Evolutionary conservation across 139 green algal genomes (phyloP).

Genomic region (Volvox africanus): DNA sequence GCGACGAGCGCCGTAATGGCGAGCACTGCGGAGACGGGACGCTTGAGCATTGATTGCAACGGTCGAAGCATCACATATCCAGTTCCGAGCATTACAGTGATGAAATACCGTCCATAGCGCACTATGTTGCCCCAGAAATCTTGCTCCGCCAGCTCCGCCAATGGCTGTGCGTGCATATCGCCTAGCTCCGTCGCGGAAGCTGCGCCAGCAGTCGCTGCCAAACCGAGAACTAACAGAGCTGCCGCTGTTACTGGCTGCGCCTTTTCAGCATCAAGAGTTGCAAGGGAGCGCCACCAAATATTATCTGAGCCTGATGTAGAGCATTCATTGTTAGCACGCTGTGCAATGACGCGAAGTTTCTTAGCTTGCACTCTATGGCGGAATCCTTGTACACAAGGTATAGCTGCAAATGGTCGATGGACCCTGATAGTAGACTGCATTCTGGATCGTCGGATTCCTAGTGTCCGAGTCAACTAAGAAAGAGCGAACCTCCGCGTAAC

Average conservation of each 20-base stretch:
- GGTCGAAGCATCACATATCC: constrained; percentile 88
- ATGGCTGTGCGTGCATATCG: constrained; percentile 14
- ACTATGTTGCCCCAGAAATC: constrained; percentile 88
- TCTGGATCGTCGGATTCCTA: neutral
- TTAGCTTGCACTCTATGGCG: neutral
- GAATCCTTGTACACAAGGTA: neutral
- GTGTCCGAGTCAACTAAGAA: neutral
- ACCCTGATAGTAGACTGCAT: constrained; percentile 32
- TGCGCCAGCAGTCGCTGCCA: neutral
- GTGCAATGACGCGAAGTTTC: neutral
- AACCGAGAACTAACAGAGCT: neutral
- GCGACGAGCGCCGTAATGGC: constrained; percentile 62
- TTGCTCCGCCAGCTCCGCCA: constrained; percentile 70
- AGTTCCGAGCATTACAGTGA: constrained; percentile 92
- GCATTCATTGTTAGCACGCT: neutral
- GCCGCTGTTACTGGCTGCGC: neutral
- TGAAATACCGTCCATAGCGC: constrained; percentile 89
- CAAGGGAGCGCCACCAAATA: constrained; percentile 13
- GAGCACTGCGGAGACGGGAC: constrained; percentile 72
- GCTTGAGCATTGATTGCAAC: constrained; percentile 78
- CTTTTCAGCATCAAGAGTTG: neutral
- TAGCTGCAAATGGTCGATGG: neutral
- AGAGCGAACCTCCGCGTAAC: too few relatives aligned
- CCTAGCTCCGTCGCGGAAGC: neutral
- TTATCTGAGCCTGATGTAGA: constrained; percentile 15